Percentiles rank a stretch among this genome's conserved stretches.
Conservation (phyloP, 257 asterid genomes). For the Gardenia jasminoides region DNA sequence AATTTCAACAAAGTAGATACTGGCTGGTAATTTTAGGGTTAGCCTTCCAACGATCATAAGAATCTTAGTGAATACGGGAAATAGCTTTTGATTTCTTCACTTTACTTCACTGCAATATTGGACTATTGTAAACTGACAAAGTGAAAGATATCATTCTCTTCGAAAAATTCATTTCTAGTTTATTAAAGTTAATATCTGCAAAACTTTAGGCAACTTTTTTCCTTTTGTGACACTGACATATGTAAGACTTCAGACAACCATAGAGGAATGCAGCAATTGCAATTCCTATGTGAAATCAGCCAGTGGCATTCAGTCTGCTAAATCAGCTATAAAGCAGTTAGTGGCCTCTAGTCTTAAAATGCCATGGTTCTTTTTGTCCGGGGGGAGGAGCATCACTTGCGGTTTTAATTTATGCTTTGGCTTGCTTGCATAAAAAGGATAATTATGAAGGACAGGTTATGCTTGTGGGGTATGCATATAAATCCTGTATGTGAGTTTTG, state of each 20-base stretch:
- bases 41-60: neutral
- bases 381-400: too few relatives aligned
- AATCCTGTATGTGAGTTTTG: too few relatives aligned
- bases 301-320: too few relatives aligned
- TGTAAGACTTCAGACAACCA: neutral
- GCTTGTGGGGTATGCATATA: too few relatives aligned
- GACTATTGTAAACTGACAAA: neutral
- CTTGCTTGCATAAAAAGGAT: too few relatives aligned
- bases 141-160: neutral
- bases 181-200: neutral
- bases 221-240: neutral
- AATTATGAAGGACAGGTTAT: too few relatives aligned
- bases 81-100: neutral
- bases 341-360: too few relatives aligned
- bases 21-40: neutral
- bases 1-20: neutral
- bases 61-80: neutral
- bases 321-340: too few relatives aligned
- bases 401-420: too few relatives aligned
- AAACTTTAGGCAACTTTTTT: neutral
- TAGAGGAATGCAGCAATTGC: neutral
- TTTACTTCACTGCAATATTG: neutral
- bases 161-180: neutral
- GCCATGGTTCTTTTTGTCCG: too few relatives aligned
- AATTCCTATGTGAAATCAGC: neutral